These are phyloP conservation scores for Sideroxylon spinosum DNA, from an alignment of 179 eudicot species.

Conservation along the genomic window DNA sequence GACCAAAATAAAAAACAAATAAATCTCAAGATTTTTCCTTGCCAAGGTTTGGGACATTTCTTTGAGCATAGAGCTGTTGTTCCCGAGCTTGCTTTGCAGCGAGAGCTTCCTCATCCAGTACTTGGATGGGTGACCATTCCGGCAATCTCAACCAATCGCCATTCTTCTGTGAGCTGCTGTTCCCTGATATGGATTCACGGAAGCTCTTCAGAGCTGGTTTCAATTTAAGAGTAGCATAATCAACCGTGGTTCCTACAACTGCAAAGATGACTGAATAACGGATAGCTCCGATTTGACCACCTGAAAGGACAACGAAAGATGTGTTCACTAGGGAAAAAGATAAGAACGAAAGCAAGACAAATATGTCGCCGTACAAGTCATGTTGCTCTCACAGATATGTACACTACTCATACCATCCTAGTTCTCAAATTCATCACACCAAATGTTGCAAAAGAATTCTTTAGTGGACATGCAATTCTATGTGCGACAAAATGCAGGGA, in stretches of 20 bases:
- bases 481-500: not conserved
- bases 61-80: constrained; percentile 50
- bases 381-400: not conserved
- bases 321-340: not conserved
- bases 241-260: constrained; percentile 7
- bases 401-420: not conserved
- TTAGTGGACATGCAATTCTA: too few species aligned
- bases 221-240: constrained; percentile 15
- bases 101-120: constrained; percentile 83
- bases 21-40: constrained; percentile 51
- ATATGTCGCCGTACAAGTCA: too few species aligned
- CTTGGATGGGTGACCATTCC: constrained; percentile 75
- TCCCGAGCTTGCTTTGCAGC: constrained; percentile 81
- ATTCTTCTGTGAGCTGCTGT: constrained; percentile 14
- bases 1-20: not conserved
- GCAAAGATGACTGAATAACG: constrained; percentile 51
- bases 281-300: constrained; percentile 61
- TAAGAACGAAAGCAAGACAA: not conserved
- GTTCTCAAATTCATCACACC: not conserved
- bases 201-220: constrained; percentile 31
- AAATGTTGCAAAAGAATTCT: too few species aligned
- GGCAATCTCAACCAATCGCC: constrained; percentile 8
- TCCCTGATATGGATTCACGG: constrained; percentile 31
- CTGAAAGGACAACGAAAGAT: constrained; percentile 29
- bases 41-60: constrained; percentile 38